A percentile compares a stretch with the other conserved stretches of the same genome.
phyloP scores from a whole-genome alignment of 2,329 filamentous ascomycete genomes.

The Elsinoe perseae region DNA sequence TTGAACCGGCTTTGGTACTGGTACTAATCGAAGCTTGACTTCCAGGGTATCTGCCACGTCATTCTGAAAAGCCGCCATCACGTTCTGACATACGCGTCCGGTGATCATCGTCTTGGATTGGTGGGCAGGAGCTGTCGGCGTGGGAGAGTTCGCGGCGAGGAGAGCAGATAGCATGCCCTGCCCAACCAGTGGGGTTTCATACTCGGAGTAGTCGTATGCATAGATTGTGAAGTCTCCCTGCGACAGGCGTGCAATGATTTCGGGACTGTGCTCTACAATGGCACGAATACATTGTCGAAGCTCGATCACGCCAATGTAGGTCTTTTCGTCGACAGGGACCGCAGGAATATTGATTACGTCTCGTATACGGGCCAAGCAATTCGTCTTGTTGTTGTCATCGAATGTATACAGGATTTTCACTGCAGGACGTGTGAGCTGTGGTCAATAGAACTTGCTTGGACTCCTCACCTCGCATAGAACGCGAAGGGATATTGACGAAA shows the following conservation, averaged over 20 bases:
- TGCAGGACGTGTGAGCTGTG: slow-evolving; percentile 31
- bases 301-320: slow-evolving; percentile 78
- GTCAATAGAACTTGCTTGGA: not conserved
- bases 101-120: slow-evolving; percentile 69
- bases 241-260: slow-evolving; percentile 65
- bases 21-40: slow-evolving; percentile 80
- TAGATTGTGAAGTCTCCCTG: slow-evolving; percentile 86
- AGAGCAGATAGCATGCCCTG: slow-evolving; percentile 91
- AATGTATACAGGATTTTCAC: slow-evolving; percentile 98
- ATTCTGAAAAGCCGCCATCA: slow-evolving; percentile 74
- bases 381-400: slow-evolving; percentile 77
- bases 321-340: slow-evolving; percentile 69
- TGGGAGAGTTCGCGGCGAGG: slow-evolving; percentile 54
- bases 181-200: slow-evolving; percentile 83
- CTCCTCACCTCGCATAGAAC: slow-evolving; percentile 39
- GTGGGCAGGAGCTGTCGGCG: slow-evolving; percentile 47
- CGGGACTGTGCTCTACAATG: slow-evolving; percentile 70
- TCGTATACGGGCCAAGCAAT: slow-evolving; percentile 80
- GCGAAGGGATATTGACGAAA: slow-evolving; percentile 31
- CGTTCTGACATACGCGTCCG: slow-evolving; percentile 79
- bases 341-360: slow-evolving; percentile 73
- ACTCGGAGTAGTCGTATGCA: slow-evolving; percentile 92
- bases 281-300: slow-evolving; percentile 80
- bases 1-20: slow-evolving; percentile 59
- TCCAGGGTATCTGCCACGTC: slow-evolving; percentile 83